These are phyloP conservation scores for Torulaspora microellipsoides DNA, from an alignment of 805 yeast genomes.

Conservation along the genomic window DNA sequence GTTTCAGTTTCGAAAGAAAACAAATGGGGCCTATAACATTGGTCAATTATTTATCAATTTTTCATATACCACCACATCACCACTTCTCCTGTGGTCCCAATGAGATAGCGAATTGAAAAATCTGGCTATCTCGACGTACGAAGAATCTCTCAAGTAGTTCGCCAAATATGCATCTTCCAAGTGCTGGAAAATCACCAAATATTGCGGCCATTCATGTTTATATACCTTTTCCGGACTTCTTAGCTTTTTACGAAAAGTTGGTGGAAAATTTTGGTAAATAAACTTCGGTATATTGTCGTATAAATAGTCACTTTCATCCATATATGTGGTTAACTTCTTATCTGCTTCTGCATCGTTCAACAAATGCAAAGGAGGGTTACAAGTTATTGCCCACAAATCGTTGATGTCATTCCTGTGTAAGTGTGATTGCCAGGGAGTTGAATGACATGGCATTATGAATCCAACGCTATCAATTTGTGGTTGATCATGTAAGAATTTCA, in stretches of 20 bases:
- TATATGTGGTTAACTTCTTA: constrained; percentile 43
- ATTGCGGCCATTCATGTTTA: constrained; percentile 62
- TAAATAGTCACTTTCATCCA: constrained; percentile 84
- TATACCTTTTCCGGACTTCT: constrained; percentile 24
- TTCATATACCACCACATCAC: constrained; percentile 68
- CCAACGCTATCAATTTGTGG: constrained; percentile 53
- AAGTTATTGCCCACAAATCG: constrained; percentile 72
- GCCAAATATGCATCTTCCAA: constrained; percentile 43
- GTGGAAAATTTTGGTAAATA: constrained; percentile 50
- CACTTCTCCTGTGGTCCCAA: constrained; percentile 78
- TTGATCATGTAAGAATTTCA: constrained; percentile 45
- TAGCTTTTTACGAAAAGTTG: constrained; percentile 22
- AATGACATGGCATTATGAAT: constrained; percentile 92
- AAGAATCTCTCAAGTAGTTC: constrained; percentile 38
- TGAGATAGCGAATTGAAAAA: constrained; percentile 78
- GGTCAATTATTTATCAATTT: constrained; percentile 8
- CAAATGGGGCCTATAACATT: constrained; percentile 16
- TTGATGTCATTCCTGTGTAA: constrained; percentile 53
- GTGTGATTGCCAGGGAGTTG: constrained; percentile 91
- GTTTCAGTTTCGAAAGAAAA: constrained; percentile 6
- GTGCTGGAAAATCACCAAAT: constrained; percentile 66
- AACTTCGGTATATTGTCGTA: constrained; percentile 63
- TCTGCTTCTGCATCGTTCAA: constrained; percentile 29
- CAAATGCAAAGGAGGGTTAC: constrained; percentile 76
- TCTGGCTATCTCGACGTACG: constrained; percentile 46